phyloP scores from a whole-genome alignment of 1,284 basidiomycete species.

The Veloboletus limbatus region DNA sequence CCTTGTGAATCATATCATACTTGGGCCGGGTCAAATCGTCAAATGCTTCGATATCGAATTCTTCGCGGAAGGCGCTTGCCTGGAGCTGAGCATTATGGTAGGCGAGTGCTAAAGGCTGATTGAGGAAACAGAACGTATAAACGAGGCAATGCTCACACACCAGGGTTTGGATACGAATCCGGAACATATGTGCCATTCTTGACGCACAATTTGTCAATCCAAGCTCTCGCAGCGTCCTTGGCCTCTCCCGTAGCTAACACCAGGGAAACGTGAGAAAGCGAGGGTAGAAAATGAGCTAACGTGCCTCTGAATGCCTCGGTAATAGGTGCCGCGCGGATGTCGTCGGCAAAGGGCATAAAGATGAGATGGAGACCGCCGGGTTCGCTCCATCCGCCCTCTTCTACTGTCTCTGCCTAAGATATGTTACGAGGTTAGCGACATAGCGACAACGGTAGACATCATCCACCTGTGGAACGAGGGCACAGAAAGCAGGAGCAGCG shows the following conservation, averaged over 20 bases:
- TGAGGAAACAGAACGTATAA: conserved; percentile 2
- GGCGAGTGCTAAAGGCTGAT: conserved; percentile 53
- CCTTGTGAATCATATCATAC: conserved; percentile 77
- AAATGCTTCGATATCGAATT: conserved; percentile 72
- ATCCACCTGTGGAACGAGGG: conserved; percentile 81
- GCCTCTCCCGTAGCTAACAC: conserved; percentile 64
- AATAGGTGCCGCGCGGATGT: conserved; percentile 77
- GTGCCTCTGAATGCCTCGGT: conserved; percentile 56
- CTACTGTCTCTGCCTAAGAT: conserved; percentile 65
- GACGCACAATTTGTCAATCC: conserved; percentile 78
- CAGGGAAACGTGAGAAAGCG: conserved; percentile 1
- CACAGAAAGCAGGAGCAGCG: conserved; percentile 77
- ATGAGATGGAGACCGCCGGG: conserved; percentile 94
- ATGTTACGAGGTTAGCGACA: background rate
- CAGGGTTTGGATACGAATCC: conserved; percentile 90
- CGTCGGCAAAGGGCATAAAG: conserved; percentile 90
- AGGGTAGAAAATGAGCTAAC: conserved; percentile 3
- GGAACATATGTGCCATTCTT: conserved; percentile 82
- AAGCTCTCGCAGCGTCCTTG: conserved; percentile 64
- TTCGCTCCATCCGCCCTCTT: conserved; percentile 73
- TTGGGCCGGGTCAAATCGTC: conserved; percentile 82
- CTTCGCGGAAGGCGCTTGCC: conserved; percentile 88
- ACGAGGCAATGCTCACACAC: conserved; percentile 42
- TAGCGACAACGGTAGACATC: background rate
- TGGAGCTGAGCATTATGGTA: conserved; percentile 90